Evolutionary conservation across 2,329 filamentous ascomycete genomes (phyloP).

Genomic region (Colletotrichum euphorbiae): DNA sequence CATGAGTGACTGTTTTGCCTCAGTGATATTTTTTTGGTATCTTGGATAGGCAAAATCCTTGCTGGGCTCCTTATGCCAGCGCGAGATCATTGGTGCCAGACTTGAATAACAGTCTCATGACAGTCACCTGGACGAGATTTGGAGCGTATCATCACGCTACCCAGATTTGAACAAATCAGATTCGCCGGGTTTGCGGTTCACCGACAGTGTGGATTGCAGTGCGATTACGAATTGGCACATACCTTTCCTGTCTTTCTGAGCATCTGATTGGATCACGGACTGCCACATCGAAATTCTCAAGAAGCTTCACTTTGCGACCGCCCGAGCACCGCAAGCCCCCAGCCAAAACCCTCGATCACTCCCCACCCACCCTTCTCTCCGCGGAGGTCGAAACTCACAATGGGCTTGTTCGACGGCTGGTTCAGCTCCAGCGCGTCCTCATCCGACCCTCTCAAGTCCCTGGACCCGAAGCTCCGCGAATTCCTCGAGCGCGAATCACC

Average conservation of each 20-base stretch:
- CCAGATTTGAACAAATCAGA: not conserved
- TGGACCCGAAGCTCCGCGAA: constrained; percentile 85
- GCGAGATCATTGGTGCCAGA: too few relatives aligned
- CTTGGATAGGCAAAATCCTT: not conserved
- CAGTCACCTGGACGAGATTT: too few relatives aligned
- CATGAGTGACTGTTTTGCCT: too few relatives aligned
- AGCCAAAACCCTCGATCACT: not conserved
- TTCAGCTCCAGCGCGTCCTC: constrained; percentile 62
- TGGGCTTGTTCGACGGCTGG: constrained; percentile 68
- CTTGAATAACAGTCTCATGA: too few relatives aligned
- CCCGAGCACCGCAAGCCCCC: constrained; percentile 3
- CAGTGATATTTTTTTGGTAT: not conserved
- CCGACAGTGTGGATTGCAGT: constrained; percentile 3
- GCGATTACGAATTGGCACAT: not conserved
- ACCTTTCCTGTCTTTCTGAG: constrained; percentile 21
- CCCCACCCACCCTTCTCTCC: too few relatives aligned
- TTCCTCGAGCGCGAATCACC: constrained; percentile 88
- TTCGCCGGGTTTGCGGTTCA: not conserved
- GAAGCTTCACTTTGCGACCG: constrained; percentile 33
- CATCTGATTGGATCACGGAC: constrained; percentile 32
- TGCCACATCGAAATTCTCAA: constrained; percentile 34
- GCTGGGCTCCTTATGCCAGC: not conserved
- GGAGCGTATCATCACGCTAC: not conserved
- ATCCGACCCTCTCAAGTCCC: constrained; percentile 73
- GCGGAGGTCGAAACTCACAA: constrained; percentile 45